Evolutionary conservation across 1,284 basidiomycete genomes (phyloP).

Genomic region (Ustilago curta): DNA sequence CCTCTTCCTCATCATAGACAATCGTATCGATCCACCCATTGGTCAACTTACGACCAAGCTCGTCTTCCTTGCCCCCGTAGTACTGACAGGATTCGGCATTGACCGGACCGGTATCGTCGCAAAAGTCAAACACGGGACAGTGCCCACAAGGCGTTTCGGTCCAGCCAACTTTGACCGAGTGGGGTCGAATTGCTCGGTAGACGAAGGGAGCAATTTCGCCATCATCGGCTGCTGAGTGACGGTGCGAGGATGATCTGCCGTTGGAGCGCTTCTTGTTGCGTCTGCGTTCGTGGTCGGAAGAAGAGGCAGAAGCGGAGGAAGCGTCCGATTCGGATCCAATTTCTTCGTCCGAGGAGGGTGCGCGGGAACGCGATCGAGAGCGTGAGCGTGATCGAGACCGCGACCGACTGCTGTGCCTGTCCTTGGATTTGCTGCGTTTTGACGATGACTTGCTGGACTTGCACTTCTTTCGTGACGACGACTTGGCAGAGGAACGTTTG

Average conservation of each 20-base stretch:
- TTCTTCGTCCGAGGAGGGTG: slow-evolving; percentile 25
- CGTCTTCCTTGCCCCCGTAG: slow-evolving; percentile 50
- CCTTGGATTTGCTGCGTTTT: slow-evolving; percentile 18
- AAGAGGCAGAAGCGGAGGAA: slow-evolving; percentile 16
- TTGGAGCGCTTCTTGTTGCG: slow-evolving; percentile 35
- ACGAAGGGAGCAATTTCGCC: slow-evolving; percentile 46
- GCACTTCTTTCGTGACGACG: slow-evolving; percentile 44
- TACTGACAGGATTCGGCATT: slow-evolving; percentile 62
- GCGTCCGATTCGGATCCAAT: slow-evolving; percentile 34
- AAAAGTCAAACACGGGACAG: slow-evolving; percentile 66
- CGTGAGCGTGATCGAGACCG: slow-evolving; percentile 26
- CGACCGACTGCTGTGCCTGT: slow-evolving; percentile 15
- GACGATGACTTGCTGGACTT: slow-evolving; percentile 29
- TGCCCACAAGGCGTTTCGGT: slow-evolving; percentile 61
- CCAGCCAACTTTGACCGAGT: slow-evolving; percentile 52
- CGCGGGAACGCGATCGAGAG: slow-evolving; percentile 29
- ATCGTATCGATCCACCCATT: slow-evolving; percentile 51
- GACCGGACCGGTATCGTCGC: slow-evolving; percentile 58
- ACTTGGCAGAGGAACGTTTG: slow-evolving; percentile 38
- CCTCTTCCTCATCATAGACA: slow-evolving; percentile 28
- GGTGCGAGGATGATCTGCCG: slow-evolving; percentile 20
- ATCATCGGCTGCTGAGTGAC: slow-evolving; percentile 3
- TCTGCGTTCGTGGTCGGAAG: slow-evolving; percentile 26
- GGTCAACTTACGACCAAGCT: slow-evolving; percentile 39
- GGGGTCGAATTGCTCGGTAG: slow-evolving; percentile 55